Conservation (phyloP, 345 rosid genomes). For the Eucalyptus regnans region DNA sequence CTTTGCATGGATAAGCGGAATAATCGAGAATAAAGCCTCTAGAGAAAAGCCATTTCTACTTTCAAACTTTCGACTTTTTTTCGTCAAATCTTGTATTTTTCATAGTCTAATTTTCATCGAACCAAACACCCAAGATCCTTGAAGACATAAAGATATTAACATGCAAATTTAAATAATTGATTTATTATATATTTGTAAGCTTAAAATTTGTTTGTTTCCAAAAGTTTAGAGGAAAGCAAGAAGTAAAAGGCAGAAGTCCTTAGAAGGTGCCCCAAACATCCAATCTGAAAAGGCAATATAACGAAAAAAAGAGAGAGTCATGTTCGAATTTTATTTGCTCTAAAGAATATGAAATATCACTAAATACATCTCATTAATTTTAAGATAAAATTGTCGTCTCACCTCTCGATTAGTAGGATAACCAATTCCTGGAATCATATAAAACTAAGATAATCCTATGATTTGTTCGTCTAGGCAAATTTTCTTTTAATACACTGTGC, state of each 20-base stretch:
- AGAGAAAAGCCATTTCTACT: not conserved
- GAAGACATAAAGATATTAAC: not conserved
- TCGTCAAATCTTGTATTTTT: not conserved
- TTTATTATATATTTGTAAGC: not conserved
- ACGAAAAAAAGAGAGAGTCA: not conserved
- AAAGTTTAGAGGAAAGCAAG: not conserved
- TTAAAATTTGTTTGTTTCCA: not conserved
- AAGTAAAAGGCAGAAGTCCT: not conserved
- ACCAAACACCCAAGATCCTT: not conserved
- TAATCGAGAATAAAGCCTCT: not conserved
- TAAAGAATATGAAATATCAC: not conserved
- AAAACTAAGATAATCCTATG: not conserved
- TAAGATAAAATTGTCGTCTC: not conserved
- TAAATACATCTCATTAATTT: not conserved
- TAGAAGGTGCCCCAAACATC: not conserved
- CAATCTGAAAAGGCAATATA: not conserved
- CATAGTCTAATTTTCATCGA: not conserved
- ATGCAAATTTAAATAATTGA: not conserved
- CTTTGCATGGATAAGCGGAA: not conserved
- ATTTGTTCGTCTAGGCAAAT: not conserved
- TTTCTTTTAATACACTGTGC: not conserved
- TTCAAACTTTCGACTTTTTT: not conserved
- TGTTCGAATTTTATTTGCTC: not conserved
- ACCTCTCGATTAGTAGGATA: not conserved
- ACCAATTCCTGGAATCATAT: not conserved